Base-by-base conservation (phyloP, 2,329 filamentous ascomycete species). In the Botryotinia calthae region DNA sequence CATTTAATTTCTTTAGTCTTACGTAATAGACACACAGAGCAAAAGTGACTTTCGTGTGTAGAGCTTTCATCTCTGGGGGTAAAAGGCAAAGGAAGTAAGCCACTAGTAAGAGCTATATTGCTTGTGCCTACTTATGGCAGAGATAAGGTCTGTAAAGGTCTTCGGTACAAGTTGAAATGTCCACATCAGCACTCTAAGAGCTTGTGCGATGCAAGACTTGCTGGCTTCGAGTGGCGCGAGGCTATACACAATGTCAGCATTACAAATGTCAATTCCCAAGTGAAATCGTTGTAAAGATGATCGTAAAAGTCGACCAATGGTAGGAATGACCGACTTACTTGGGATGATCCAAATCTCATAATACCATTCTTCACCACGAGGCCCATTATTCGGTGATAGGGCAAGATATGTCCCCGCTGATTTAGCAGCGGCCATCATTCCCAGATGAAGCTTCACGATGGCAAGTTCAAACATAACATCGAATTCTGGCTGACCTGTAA, bases 341-440 rank as follows among this genome's bases (percentile, higher is more conserved):
- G 70, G 62, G n/a, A 16, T 40, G 48, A 72, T 68, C 70, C 70
- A 72, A 44, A 72, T 67, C 54, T 72, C 70, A 68, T 72, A 72
- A 58, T 66, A 72, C 62, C 62, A 72, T 58, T 72, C 40, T n/a
- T 66, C 48, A 16, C 70, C 70, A 54, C 70, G 59, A 34, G 62
- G 70, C 25, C 70, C 70, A n/a, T 72, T 72, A 46, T 72, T 71
- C 18, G 68, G 68, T 54, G 68, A 71, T 22, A 71, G 37, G 28
- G 68, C 58, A 42, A 71, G 58, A 12, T 42, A 22, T 34, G 48
- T 48, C 37, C 62, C 70, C 28, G 46, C 46, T 2, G 48, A 66
- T 56, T 72, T 68, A n/a, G 70, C 62, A 25, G 70, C 70, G 14
- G 44, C 62, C 61, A 72, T 56, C 70, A 72, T 72, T 56, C 51